Evolutionary conservation across 2,329 filamentous ascomycete species (phyloP).

Genomic region (Cercospora sp.): DNA sequence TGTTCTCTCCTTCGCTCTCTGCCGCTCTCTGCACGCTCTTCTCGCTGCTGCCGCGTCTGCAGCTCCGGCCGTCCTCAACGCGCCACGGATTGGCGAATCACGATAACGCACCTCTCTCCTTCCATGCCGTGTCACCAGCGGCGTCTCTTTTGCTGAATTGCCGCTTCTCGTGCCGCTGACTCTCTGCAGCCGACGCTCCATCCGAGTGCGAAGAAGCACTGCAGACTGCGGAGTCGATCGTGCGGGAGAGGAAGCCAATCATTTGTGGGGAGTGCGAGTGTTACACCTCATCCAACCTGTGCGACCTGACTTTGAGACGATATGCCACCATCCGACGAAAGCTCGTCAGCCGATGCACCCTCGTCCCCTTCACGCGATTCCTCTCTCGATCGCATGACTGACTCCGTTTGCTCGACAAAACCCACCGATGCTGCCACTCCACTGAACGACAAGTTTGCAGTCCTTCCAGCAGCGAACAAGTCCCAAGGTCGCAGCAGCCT

Average conservation of each 20-base stretch:
- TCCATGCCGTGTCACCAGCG: conserved; percentile 1
- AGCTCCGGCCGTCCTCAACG: neutral
- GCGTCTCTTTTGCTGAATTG: neutral
- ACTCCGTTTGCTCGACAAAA: neutral
- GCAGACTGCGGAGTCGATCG: neutral
- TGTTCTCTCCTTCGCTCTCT: neutral
- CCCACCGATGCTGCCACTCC: conserved; percentile 4
- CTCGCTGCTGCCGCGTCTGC: neutral
- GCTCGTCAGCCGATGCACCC: conserved; percentile 17
- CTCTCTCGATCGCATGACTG: neutral
- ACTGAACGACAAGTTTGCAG: neutral
- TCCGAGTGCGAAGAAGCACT: neutral
- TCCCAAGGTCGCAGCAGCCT: conserved; percentile 20
- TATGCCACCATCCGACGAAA: conserved; percentile 23
- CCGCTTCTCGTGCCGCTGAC: neutral
- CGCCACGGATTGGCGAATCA: neutral
- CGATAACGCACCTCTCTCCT: neutral
- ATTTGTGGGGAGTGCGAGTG: conserved; percentile 7
- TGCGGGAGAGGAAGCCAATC: conserved; percentile 1
- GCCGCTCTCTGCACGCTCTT: neutral
- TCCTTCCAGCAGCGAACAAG: neutral
- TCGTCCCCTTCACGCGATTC: conserved; percentile 17
- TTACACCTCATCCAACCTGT: conserved; percentile 17
- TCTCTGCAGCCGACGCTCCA: neutral
- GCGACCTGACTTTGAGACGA: conserved; percentile 16